These are phyloP conservation scores for Orbilia javanica DNA, from an alignment of 2,329 filamentous ascomycete genomes.

Conservation along the genomic window DNA sequence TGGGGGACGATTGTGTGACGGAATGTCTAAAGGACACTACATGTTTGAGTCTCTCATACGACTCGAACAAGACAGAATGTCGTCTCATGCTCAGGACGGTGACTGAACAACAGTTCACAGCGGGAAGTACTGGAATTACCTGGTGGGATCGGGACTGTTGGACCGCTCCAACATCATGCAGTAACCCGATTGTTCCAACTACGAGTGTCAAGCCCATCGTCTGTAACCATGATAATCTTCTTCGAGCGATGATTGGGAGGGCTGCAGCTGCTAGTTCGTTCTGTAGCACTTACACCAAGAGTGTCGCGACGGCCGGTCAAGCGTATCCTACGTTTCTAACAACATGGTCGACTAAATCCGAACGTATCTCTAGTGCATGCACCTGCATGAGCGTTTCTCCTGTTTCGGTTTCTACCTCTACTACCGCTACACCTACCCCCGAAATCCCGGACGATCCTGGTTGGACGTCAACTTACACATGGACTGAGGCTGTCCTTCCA, in stretches of 20 bases:
- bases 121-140: conserved; percentile 6
- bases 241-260: conserved; percentile 10
- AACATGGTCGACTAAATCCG: conserved; percentile 1
- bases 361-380: conserved; percentile 14
- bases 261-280: conserved; percentile 7
- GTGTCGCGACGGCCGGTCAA: conserved; percentile 9
- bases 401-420: neutral
- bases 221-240: conserved; percentile 11
- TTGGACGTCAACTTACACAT: conserved; percentile 26
- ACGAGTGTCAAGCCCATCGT: neutral
- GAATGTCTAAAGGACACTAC: conserved; percentile 25
- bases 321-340: conserved; percentile 11
- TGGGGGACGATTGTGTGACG: conserved; percentile 5
- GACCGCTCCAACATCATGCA: conserved; percentile 12
- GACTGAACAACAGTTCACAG: conserved; percentile 17
- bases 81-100: conserved; percentile 31
- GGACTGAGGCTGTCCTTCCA: conserved; percentile 19
- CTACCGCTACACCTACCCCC: neutral
- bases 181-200: neutral
- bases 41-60: conserved; percentile 32
- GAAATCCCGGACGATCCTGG: neutral
- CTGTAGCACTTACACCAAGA: conserved; percentile 9
- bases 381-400: conserved; percentile 20
- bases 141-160: conserved; percentile 38
- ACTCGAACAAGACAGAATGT: conserved; percentile 28